These are phyloP conservation scores for Hypoxylon trugodes DNA, from an alignment of 495 filamentous ascomycete genomes.

Conservation along the genomic window DNA sequence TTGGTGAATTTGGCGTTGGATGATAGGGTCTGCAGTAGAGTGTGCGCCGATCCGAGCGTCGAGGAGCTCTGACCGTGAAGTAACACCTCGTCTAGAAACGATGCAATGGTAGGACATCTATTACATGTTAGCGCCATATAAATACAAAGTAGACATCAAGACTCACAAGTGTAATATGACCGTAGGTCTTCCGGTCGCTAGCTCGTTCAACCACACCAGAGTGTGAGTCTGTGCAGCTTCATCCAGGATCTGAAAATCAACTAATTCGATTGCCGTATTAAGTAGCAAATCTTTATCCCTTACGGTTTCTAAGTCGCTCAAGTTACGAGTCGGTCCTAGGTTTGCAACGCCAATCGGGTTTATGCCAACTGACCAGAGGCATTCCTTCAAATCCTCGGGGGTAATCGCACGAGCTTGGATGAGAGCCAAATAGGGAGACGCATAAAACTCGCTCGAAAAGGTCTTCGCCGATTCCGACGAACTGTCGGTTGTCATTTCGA, in stretches of 20 bases:
- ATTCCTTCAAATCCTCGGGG: slow-evolving; percentile 58
- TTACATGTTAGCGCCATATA: slow-evolving; percentile 15
- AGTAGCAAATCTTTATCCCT: slow-evolving; percentile 65
- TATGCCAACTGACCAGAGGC: slow-evolving; percentile 61
- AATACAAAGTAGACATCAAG: neutral
- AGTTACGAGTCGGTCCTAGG: slow-evolving; percentile 43
- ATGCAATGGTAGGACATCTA: slow-evolving; percentile 59
- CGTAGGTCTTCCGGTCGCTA: slow-evolving; percentile 56
- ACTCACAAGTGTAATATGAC: slow-evolving; percentile 61
- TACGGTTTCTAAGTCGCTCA: slow-evolving; percentile 53
- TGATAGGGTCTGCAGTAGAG: slow-evolving; percentile 59
- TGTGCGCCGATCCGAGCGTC: slow-evolving; percentile 61
- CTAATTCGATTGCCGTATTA: slow-evolving; percentile 62
- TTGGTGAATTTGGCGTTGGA: slow-evolving; percentile 53
- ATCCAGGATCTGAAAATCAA: slow-evolving; percentile 65
- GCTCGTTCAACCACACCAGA: slow-evolving; percentile 59
- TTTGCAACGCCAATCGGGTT: slow-evolving; percentile 48
- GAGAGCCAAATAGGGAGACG: slow-evolving; percentile 60
- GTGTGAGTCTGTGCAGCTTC: slow-evolving; percentile 62
- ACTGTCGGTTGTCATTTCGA: slow-evolving; percentile 63
- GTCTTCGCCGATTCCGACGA: slow-evolving; percentile 24
- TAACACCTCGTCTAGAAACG: slow-evolving; percentile 63
- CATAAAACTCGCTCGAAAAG: slow-evolving; percentile 47
- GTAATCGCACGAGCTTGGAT: slow-evolving; percentile 57
- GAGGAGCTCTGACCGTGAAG: slow-evolving; percentile 60